Conservation (phyloP, 1,284 basidiomycete genomes). For the Mycocalia duriaeana region DNA sequence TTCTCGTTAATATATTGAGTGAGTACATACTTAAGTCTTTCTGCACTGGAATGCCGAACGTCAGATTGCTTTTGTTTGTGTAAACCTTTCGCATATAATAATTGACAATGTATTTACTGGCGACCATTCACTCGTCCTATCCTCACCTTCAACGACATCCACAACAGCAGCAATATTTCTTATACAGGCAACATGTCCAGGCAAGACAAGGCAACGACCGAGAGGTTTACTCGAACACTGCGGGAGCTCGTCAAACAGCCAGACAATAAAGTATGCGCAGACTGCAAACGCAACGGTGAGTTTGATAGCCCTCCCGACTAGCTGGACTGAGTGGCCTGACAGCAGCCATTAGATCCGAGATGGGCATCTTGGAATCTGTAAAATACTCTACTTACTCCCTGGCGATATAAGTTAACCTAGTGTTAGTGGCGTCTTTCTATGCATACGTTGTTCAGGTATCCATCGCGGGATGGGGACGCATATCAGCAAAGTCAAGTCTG, state of each 20-base stretch:
- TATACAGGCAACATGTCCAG: constrained; percentile 51
- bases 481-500: constrained; percentile 94
- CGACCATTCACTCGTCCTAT: too few relatives aligned
- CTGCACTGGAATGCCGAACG: too few relatives aligned
- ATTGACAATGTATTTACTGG: too few relatives aligned
- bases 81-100: too few relatives aligned
- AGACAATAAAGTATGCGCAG: constrained; percentile 92
- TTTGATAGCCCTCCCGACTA: constrained; percentile 10
- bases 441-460: constrained; percentile 97
- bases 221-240: constrained; percentile 70
- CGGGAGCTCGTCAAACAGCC: constrained; percentile 82
- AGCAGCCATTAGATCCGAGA: constrained; percentile 68
- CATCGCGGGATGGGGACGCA: constrained; percentile 98
- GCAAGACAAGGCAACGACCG: constrained; percentile 82
- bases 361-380: constrained; percentile 99
- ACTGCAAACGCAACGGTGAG: constrained; percentile 89
- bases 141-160: too few relatives aligned
- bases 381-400: constrained; percentile 20
- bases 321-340: constrained; percentile 9
- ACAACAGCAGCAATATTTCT: too few relatives aligned
- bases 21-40: too few relatives aligned
- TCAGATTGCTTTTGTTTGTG: too few relatives aligned
- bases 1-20: too few relatives aligned
- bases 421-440: constrained; percentile 83
- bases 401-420: constrained; percentile 23